These are phyloP conservation scores for Dendrobium catenatum DNA, from an alignment of 106 monocot species.

Conservation along the genomic window DNA sequence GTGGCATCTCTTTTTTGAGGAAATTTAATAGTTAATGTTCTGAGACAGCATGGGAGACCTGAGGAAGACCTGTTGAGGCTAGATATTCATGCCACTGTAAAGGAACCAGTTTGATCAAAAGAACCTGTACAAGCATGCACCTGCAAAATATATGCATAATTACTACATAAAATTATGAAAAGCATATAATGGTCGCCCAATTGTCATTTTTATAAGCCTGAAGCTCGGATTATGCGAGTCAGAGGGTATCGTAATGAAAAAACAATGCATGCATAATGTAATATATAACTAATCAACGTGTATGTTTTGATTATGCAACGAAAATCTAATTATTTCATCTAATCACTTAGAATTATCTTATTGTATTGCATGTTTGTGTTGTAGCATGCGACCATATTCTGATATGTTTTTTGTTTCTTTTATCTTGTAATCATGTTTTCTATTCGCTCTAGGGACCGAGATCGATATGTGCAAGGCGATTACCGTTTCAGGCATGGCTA, in stretches of 20 bases:
- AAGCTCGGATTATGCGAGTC: background rate
- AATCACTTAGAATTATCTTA: background rate
- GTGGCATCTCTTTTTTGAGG: background rate
- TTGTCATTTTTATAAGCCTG: background rate
- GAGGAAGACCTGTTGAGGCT: background rate
- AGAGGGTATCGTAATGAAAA: too few relatives aligned
- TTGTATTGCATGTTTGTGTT: background rate
- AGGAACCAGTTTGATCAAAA: background rate
- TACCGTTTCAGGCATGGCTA: conserved; percentile 94
- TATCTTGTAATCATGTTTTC: background rate
- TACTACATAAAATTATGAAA: background rate
- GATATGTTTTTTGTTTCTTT: background rate
- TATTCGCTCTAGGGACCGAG: conserved; percentile 70
- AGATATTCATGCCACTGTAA: background rate
- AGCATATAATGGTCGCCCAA: background rate
- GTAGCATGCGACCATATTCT: background rate
- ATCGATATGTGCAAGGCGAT: conserved; percentile 98
- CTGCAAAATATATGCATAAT: background rate
- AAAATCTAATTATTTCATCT: background rate
- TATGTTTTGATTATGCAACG: background rate
- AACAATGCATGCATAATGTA: too few relatives aligned
- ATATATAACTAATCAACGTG: too few relatives aligned
- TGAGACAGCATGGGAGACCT: background rate
- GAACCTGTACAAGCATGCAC: background rate
- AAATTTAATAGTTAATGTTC: background rate